Evolutionary conservation across 345 rosid species (phyloP).

Genomic region (Populus davidiana): DNA sequence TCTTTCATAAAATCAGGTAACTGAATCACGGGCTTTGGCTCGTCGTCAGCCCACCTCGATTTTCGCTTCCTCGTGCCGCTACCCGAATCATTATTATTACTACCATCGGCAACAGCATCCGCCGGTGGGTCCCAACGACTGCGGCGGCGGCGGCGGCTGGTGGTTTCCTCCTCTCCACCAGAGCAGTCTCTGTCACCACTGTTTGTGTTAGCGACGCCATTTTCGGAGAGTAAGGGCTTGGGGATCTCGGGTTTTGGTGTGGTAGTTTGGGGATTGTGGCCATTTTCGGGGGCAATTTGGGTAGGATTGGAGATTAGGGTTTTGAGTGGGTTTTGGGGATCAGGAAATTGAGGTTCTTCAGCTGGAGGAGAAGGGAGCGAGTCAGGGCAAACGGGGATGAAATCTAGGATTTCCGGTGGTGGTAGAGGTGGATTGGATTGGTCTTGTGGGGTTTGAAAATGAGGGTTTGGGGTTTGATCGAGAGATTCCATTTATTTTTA

Average conservation of each 20-base stretch:
- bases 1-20: conserved; percentile 92
- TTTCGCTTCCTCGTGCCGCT: conserved; percentile 67
- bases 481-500: conserved; percentile 7
- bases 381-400: background rate
- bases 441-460: conserved; percentile 5
- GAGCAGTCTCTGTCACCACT: conserved; percentile 68
- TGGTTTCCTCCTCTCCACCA: conserved; percentile 88
- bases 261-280: background rate
- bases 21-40: conserved; percentile 79
- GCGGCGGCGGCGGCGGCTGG: conserved; percentile 66
- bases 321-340: conserved; percentile 5
- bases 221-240: conserved; percentile 53
- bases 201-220: conserved; percentile 52
- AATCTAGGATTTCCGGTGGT: conserved; percentile 12
- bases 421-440: background rate
- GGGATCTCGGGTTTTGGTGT: conserved; percentile 26
- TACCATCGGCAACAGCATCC: conserved; percentile 6
- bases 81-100: conserved; percentile 36
- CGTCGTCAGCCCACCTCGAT: conserved; percentile 94
- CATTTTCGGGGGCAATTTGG: background rate
- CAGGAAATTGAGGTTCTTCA: conserved; percentile 1
- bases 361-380: conserved; percentile 8
- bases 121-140: conserved; percentile 88
- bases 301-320: background rate
- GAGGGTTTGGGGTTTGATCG: conserved; percentile 5